A percentile compares a stretch with the other conserved stretches of the same genome.
Evolutionary conservation across 75 land plant species (phyloP).

Genomic region (Adiantum capillusveneris): DNA sequence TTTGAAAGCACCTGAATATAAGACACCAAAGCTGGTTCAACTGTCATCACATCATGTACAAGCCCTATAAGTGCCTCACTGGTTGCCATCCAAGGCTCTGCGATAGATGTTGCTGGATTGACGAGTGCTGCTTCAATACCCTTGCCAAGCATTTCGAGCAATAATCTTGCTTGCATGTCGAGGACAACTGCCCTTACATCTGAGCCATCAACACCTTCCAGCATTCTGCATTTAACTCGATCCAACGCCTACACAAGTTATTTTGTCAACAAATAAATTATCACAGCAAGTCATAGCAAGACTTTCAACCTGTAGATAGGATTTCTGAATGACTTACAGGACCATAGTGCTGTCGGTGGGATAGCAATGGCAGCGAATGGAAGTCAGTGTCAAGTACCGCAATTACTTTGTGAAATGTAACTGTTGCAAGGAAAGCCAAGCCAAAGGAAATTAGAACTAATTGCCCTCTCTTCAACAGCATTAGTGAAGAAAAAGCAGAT

Average conservation of each 20-base stretch:
- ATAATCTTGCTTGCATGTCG: constrained; percentile 96
- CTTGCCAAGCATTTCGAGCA: constrained; percentile 93
- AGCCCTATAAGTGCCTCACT: constrained; percentile 70
- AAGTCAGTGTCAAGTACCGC: constrained; percentile 91
- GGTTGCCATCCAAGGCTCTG: constrained; percentile 96
- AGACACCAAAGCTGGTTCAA: constrained; percentile 75
- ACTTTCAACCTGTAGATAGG: not conserved
- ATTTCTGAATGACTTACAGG: constrained; percentile 47
- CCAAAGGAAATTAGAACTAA: no score
- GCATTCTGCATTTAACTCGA: constrained; percentile 85
- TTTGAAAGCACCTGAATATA: constrained; percentile 61
- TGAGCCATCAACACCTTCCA: constrained; percentile 96
- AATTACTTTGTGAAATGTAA: constrained; percentile 67
- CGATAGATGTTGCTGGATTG: constrained; percentile 76
- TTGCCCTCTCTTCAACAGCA: not conserved
- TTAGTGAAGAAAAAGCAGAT: not conserved
- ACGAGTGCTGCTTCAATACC: constrained; percentile 96
- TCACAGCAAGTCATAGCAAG: not conserved
- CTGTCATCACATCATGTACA: constrained; percentile 81
- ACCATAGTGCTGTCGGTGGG: constrained; percentile 83
- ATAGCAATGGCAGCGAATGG: constrained; percentile 70
- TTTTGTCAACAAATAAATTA: not conserved
- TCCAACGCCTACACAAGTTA: constrained; percentile 62
- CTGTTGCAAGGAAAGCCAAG: constrained; percentile 41
- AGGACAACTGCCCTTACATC: constrained; percentile 94